Evolutionary conservation across 345 rosid species (phyloP).

Genomic region (Hirschfeldia incana): DNA sequence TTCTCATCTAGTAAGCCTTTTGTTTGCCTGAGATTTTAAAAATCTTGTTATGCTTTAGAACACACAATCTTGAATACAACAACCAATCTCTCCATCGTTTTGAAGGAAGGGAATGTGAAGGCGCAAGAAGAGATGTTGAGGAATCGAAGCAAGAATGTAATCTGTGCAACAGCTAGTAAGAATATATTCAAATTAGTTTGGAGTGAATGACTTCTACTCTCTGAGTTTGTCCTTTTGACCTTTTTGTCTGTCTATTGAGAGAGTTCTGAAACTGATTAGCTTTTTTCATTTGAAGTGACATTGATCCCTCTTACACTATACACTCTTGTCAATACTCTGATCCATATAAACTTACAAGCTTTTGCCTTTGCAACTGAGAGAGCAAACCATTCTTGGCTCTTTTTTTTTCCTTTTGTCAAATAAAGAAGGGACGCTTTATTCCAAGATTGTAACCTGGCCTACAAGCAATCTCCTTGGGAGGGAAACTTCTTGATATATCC

Average conservation of each 20-base stretch:
- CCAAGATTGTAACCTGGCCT: not conserved
- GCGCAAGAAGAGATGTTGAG: not conserved
- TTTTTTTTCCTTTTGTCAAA: not conserved
- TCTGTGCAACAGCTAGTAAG: not conserved
- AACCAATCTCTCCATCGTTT: not conserved
- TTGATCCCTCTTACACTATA: not conserved
- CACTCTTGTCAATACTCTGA: not conserved
- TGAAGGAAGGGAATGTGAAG: not conserved
- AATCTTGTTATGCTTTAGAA: too few relatives aligned
- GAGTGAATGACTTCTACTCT: not conserved
- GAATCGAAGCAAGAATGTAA: not conserved
- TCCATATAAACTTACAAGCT: not conserved
- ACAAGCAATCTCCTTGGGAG: not conserved
- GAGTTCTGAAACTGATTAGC: not conserved
- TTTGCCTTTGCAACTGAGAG: not conserved
- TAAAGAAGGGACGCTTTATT: not conserved
- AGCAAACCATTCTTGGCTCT: not conserved
- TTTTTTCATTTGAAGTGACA: not conserved
- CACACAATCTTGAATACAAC: not conserved
- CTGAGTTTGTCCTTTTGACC: not conserved
- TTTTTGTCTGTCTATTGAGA: not conserved
- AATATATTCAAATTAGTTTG: not conserved
- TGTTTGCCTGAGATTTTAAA: not conserved
- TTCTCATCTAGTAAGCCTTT: conserved; percentile 69
- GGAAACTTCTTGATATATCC: not conserved